Evolutionary conservation across 768 basidiomycete species (phyloP).

Genomic region (Leccinum variicolor): DNA sequence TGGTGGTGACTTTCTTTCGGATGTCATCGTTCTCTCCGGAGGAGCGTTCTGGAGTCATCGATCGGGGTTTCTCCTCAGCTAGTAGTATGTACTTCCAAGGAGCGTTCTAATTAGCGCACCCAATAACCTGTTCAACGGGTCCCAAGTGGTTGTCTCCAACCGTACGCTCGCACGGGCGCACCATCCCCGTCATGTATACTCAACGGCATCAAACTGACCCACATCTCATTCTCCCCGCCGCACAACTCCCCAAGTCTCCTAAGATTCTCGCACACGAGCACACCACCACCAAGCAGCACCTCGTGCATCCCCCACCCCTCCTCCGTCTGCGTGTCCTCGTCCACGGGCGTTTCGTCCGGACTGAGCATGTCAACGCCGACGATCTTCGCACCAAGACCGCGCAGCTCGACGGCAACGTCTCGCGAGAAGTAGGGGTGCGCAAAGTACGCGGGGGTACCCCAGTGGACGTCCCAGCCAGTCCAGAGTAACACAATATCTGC

Average conservation of each 20-base stretch:
- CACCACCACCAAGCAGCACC: slow-evolving; percentile 54
- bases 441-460: slow-evolving; percentile 49
- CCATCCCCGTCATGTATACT: slow-evolving; percentile 60
- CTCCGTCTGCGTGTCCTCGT: slow-evolving; percentile 6
- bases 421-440: slow-evolving; percentile 62
- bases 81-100: too few species aligned
- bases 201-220: slow-evolving; percentile 58
- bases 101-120: too few species aligned
- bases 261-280: slow-evolving; percentile 71
- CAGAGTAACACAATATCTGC: slow-evolving; percentile 49
- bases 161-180: slow-evolving; percentile 70
- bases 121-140: too few species aligned
- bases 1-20: too few species aligned
- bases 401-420: slow-evolving; percentile 48
- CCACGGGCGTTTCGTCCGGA: slow-evolving; percentile 55
- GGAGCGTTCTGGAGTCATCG: too few species aligned
- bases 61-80: background rate
- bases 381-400: slow-evolving; percentile 50
- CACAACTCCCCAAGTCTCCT: slow-evolving; percentile 47
- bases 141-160: slow-evolving; percentile 36
- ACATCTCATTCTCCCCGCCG: slow-evolving; percentile 26
- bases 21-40: too few species aligned
- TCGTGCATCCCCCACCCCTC: slow-evolving; percentile 53
- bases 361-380: slow-evolving; percentile 64
- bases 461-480: slow-evolving; percentile 66